Base-by-base conservation (phyloP, 257 asterid genomes). In the Lantana camara region DNA sequence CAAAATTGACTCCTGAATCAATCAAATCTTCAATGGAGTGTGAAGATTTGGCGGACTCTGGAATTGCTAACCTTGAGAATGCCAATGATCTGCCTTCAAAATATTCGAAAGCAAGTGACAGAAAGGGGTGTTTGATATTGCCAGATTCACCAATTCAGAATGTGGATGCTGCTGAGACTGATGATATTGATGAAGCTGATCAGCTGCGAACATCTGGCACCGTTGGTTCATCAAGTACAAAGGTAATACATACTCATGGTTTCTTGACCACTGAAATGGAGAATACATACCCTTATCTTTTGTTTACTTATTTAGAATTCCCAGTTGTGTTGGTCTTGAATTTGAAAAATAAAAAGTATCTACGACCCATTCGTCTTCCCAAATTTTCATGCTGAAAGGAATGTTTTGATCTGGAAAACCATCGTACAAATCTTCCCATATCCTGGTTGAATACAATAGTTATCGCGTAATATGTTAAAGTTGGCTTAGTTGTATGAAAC, bases 201-300 rank as follows among this genome's bases (percentile, higher is more conserved):
- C 65, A 68, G 72, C 67, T 72, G 71, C 81, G 73, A 53, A 35
- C 57, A 47, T 60, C 85, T 59, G 56, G 42, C 54, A 49, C 75
- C 20, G 21, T 37, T 61, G 82, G 54, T 57, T 74, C 79, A 42
- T 72, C 86, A 41, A 72, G 70, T 75, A 59, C 79, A 72, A 85
- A 89, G 96, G 96, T 93, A 80, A 68, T 93, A 79, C n/a, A 63
- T 61, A 16, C 14, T 51, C 56, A 52, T 29, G 52, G 37, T 66
- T 38, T 62, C 51, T 40, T 20, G 13, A 29, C 20, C 38, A 63
- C 15, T 11, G 20, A 41, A 14, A 29, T 19, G 59, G 15, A 5
- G 19, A 44, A 41, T 44, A 13, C 5, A 22, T 54, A 34, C 13
- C 64, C 11, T 21, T 21, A 32, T 42, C 7, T 68, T 45, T 60